Percentiles rank a stretch among this genome's conserved stretches.
These are phyloP conservation scores for Hemisphaericaspora lyxosophila DNA, from an alignment of 1,139 yeast species.

Conservation along the genomic window DNA sequence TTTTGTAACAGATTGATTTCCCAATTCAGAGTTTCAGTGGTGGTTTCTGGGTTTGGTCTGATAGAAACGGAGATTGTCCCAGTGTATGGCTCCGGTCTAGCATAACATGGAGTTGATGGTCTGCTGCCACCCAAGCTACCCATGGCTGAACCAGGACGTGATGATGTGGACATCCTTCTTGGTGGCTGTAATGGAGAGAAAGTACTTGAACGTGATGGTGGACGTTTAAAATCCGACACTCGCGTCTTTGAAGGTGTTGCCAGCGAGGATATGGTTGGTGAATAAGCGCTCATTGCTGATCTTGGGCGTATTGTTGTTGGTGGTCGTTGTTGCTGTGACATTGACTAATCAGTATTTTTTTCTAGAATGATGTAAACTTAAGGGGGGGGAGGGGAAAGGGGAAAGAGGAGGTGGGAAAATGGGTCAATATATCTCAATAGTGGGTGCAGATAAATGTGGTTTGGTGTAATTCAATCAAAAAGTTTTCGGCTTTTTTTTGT, in stretches of 20 bases:
- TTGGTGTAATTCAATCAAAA: not conserved
- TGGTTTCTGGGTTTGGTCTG: conserved; percentile 51
- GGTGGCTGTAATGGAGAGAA: conserved; percentile 16
- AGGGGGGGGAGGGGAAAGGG: no score
- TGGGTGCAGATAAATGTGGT: not conserved
- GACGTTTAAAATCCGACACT: conserved; percentile 20
- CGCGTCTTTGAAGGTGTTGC: conserved; percentile 19
- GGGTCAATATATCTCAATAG: no score
- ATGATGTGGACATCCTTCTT: conserved; percentile 9
- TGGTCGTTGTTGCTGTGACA: not conserved
- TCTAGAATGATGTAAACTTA: no score
- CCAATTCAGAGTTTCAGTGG: conserved; percentile 40
- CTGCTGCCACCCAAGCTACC: conserved; percentile 26
- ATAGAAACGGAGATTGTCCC: conserved; percentile 54
- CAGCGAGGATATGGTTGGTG: conserved; percentile 16
- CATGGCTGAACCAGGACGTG: conserved; percentile 40
- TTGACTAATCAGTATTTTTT: no score
- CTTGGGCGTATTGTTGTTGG: conserved; percentile 4
- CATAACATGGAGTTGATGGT: conserved; percentile 39
- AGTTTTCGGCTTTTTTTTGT: conserved; percentile 1
- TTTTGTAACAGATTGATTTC: conserved; percentile 36
- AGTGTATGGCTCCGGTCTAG: conserved; percentile 41
- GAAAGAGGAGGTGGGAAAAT: no score
- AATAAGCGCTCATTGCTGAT: conserved; percentile 7
- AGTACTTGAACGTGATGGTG: conserved; percentile 19